Percentiles rank a stretch among this genome's conserved stretches.
Conservation (phyloP, 2,329 filamentous ascomycete genomes). For the Fusarium sambucinum region DNA sequence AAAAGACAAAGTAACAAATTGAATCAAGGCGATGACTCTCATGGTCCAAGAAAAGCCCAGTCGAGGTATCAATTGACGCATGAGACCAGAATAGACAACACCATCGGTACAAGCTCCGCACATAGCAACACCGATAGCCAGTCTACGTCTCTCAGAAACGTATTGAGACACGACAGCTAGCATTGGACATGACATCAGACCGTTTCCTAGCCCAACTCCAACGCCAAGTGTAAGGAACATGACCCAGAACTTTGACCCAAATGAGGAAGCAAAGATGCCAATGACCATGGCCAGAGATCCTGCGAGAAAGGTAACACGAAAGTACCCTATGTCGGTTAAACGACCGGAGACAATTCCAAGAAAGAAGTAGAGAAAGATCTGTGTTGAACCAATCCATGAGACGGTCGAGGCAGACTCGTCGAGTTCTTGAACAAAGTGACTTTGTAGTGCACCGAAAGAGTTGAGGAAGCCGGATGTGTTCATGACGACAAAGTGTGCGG, state of each 20-base stretch:
- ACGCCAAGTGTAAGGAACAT: neutral
- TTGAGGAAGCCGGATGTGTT: slow-evolving; percentile 7
- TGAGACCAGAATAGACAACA: slow-evolving; percentile 1
- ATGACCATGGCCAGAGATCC: neutral
- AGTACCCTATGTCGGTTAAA: neutral
- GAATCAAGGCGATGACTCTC: slow-evolving; percentile 1
- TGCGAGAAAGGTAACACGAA: neutral
- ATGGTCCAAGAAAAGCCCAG: slow-evolving; percentile 1
- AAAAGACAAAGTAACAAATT: too few species aligned
- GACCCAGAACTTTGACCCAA: neutral
- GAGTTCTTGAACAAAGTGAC: neutral
- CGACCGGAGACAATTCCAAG: neutral
- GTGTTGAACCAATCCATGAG: slow-evolving; percentile 2
- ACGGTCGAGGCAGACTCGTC: neutral
- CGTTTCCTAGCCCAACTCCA: too few species aligned
- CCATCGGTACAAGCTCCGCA: too few species aligned
- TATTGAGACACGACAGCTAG: too few species aligned
- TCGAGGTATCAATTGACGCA: neutral
- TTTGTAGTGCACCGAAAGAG: slow-evolving; percentile 6
- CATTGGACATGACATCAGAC: neutral
- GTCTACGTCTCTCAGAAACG: too few species aligned
- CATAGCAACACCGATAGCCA: too few species aligned
- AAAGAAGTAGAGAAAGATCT: neutral
- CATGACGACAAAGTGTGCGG: neutral
- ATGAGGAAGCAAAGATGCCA: neutral